Conservation (phyloP, 2,329 filamentous ascomycete genomes). For the Colletotrichum sp. region DNA sequence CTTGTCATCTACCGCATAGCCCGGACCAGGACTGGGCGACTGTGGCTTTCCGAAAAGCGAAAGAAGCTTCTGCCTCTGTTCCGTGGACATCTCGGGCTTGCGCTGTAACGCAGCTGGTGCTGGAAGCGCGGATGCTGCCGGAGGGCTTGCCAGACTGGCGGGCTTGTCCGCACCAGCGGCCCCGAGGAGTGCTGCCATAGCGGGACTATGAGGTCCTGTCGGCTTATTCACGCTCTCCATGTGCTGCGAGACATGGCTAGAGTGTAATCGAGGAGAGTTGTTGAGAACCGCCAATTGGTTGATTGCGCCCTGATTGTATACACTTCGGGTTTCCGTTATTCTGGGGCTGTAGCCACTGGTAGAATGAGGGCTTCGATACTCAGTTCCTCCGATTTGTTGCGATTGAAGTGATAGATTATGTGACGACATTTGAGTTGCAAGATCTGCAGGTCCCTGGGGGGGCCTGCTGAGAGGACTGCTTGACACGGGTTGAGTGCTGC, state of each 20-base stretch:
- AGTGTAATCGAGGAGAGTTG: not conserved
- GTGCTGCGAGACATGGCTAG: not conserved
- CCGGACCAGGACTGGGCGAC: constrained; percentile 18
- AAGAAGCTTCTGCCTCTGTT: constrained; percentile 54
- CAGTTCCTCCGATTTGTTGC: not conserved
- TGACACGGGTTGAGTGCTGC: constrained; percentile 3
- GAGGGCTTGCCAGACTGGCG: constrained; percentile 27
- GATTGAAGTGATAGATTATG: constrained; percentile 7
- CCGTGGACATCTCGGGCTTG: constrained; percentile 41
- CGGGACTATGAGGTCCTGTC: not conserved
- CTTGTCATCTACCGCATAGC: constrained; percentile 23
- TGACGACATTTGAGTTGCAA: not conserved
- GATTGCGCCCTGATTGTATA: not conserved
- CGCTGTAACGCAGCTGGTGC: constrained; percentile 32
- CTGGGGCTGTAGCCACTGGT: not conserved
- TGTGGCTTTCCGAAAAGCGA: constrained; percentile 66
- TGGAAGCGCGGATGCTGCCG: constrained; percentile 31
- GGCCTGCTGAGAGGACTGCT: constrained; percentile 18
- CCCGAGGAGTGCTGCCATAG: not conserved
- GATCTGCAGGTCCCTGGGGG: not conserved
- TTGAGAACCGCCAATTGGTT: not conserved
- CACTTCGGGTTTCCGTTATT: not conserved
- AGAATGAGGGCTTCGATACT: not conserved
- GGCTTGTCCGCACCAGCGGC: constrained; percentile 15
- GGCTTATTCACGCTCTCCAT: not conserved